These are phyloP conservation scores for Ganoderma lucidum DNA, from an alignment of 1,284 basidiomycete genomes.

Conservation along the genomic window DNA sequence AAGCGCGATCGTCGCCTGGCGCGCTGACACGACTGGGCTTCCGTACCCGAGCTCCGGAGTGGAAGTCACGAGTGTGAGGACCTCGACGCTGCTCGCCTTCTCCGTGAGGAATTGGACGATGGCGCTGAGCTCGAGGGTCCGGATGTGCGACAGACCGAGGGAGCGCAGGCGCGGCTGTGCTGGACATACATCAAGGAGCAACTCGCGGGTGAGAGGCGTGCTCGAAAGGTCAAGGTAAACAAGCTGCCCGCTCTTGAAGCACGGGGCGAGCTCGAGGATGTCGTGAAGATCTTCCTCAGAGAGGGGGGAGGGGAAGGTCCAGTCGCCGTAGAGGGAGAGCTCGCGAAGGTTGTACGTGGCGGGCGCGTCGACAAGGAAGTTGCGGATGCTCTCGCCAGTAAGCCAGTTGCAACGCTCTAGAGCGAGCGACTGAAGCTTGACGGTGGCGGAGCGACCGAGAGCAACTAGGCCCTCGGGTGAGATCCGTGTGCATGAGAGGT, in stretches of 20 bases:
- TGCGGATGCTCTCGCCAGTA: slow-evolving; percentile 80
- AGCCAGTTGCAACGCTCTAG: slow-evolving; percentile 90
- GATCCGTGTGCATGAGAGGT: slow-evolving; percentile 87
- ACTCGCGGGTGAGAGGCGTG: slow-evolving; percentile 71
- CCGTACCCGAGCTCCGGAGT: slow-evolving; percentile 78
- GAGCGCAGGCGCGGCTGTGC: slow-evolving; percentile 85
- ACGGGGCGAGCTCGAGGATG: slow-evolving; percentile 82
- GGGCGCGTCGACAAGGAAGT: slow-evolving; percentile 78
- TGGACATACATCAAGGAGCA: slow-evolving; percentile 66
- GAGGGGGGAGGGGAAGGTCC: slow-evolving; percentile 86
- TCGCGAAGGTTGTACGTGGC: slow-evolving; percentile 76
- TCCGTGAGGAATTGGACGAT: slow-evolving; percentile 76
- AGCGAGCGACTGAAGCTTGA: slow-evolving; percentile 82
- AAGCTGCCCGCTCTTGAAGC: slow-evolving; percentile 80
- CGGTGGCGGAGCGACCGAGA: slow-evolving; percentile 68
- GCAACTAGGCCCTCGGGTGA: slow-evolving; percentile 79
- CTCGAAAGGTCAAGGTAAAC: slow-evolving; percentile 93
- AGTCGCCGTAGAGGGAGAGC: slow-evolving; percentile 90
- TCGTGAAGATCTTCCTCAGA: slow-evolving; percentile 71
- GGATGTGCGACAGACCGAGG: slow-evolving; percentile 88
- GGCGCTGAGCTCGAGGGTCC: slow-evolving; percentile 70
- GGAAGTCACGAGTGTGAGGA: slow-evolving; percentile 85
- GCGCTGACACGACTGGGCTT: slow-evolving; percentile 47
- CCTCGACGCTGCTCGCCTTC: slow-evolving; percentile 83
- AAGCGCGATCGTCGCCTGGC: slow-evolving; percentile 68